phyloP scores from a whole-genome alignment of 768 basidiomycete genomes.

The Pulveroboletus frians region DNA sequence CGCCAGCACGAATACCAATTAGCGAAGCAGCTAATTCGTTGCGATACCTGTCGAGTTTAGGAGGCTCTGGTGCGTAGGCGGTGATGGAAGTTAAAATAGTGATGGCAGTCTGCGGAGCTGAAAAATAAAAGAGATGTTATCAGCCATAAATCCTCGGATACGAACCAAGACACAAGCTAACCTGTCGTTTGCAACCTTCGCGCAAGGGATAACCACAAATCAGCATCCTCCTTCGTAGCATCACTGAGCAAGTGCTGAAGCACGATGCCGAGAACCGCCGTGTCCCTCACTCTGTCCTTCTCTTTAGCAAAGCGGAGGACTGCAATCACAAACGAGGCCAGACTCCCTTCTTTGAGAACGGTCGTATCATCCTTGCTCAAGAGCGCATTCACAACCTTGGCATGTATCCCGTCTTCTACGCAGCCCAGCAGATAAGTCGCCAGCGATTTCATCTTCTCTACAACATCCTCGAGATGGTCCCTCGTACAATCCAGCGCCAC shows the following conservation, averaged over 20 bases:
- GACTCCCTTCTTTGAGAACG: constrained; percentile 13
- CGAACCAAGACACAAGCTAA: constrained; percentile 29
- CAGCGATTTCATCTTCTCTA: constrained; percentile 46
- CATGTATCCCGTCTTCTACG: constrained; percentile 49
- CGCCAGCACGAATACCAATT: constrained; percentile 55
- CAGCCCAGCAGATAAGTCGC: constrained; percentile 56
- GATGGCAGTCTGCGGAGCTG: constrained; percentile 69
- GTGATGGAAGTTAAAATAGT: constrained; percentile 61
- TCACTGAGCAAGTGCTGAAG: constrained; percentile 57
- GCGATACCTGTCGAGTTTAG: constrained; percentile 70
- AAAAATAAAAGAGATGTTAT: neutral
- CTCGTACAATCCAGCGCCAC: constrained; percentile 30
- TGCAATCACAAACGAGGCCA: constrained; percentile 30
- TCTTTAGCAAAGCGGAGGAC: constrained; percentile 29
- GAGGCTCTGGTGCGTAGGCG: constrained; percentile 59
- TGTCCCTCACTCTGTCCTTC: constrained; percentile 47
- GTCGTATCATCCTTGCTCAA: constrained; percentile 25
- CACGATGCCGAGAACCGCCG: constrained; percentile 55
- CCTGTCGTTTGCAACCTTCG: constrained; percentile 59
- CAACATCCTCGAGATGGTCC: constrained; percentile 34
- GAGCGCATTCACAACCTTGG: constrained; percentile 34
- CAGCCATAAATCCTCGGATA: neutral
- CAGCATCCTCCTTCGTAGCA: constrained; percentile 59
- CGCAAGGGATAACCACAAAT: constrained; percentile 71
- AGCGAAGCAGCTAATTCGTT: constrained; percentile 87